phyloP scores from a whole-genome alignment of 441 rosid species.

The Mallotus japonicus region DNA sequence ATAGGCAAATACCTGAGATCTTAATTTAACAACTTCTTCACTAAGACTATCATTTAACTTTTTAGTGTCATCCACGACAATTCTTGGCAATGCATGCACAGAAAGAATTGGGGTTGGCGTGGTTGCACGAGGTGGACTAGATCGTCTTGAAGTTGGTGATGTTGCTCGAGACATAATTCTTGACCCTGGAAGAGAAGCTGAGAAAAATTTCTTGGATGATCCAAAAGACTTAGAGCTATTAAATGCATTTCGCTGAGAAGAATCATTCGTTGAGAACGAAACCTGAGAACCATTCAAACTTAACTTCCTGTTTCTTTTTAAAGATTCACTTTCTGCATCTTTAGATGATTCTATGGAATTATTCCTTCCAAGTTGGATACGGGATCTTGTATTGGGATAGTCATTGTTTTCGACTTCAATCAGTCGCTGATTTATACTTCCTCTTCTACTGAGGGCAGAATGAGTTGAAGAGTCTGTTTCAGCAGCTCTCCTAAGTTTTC shows the following conservation, averaged over 20 bases:
- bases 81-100: conserved; percentile 68
- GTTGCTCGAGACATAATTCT: conserved; percentile 97
- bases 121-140: conserved; percentile 94
- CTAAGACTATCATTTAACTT: conserved; percentile 63
- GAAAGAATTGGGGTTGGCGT: conserved; percentile 86
- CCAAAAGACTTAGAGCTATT: conserved; percentile 80
- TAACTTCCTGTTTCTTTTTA: conserved; percentile 76
- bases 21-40: conserved; percentile 80
- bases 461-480: conserved; percentile 62
- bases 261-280: conserved; percentile 73
- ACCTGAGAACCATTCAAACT: conserved; percentile 85
- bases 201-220: conserved; percentile 89
- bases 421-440: conserved; percentile 63
- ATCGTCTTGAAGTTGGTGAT: conserved; percentile 89
- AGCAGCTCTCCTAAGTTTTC: conserved; percentile 65
- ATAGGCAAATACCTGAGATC: conserved; percentile 61
- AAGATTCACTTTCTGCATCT: conserved; percentile 53
- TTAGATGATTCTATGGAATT: conserved; percentile 73
- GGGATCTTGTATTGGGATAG: conserved; percentile 69
- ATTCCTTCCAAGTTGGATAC: conserved; percentile 69
- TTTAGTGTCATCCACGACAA: conserved; percentile 64
- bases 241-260: conserved; percentile 73
- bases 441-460: conserved; percentile 79
- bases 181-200: conserved; percentile 97
- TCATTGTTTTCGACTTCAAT: conserved; percentile 63